Evolutionary conservation across 192 early-diverging fungal species (phyloP).

Genomic region (Coemansia sp.): DNA sequence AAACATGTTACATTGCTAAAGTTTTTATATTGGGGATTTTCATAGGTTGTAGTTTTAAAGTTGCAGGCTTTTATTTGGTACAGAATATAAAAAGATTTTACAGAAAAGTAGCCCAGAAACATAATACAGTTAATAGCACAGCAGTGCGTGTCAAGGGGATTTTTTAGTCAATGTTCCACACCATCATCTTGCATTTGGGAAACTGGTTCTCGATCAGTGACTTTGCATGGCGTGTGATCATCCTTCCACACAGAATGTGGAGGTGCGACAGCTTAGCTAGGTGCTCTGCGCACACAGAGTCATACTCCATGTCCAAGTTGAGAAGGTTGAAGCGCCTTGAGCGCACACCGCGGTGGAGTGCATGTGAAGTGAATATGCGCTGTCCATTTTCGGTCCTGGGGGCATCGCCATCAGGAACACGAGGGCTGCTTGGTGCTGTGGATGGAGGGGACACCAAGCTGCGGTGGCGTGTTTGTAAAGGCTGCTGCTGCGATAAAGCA

Average conservation of each 20-base stretch:
- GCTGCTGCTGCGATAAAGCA: conserved; percentile 14
- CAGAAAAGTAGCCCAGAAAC: background rate
- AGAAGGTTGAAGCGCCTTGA: conserved; percentile 51
- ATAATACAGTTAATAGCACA: background rate
- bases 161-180: conserved; percentile 50
- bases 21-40: no score
- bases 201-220: conserved; percentile 51
- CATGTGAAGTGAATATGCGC: conserved; percentile 46
- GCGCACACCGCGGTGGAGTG: conserved; percentile 43
- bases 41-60: no score
- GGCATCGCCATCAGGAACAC: conserved; percentile 11
- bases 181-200: conserved; percentile 56
- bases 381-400: conserved; percentile 10
- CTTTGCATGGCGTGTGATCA: conserved; percentile 54
- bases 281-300: conserved; percentile 49
- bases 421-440: conserved; percentile 36
- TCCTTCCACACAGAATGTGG: conserved; percentile 43
- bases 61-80: no score
- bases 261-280: conserved; percentile 43
- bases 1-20: no score
- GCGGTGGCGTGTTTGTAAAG: background rate
- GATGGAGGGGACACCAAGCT: conserved; percentile 22
- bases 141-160: no score
- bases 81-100: background rate
- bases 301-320: conserved; percentile 55